A percentile compares a stretch with the other conserved stretches of the same genome.
phyloP scores from a whole-genome alignment of 2,329 filamentous ascomycete genomes.

The Calonectria pseudoturangicola region DNA sequence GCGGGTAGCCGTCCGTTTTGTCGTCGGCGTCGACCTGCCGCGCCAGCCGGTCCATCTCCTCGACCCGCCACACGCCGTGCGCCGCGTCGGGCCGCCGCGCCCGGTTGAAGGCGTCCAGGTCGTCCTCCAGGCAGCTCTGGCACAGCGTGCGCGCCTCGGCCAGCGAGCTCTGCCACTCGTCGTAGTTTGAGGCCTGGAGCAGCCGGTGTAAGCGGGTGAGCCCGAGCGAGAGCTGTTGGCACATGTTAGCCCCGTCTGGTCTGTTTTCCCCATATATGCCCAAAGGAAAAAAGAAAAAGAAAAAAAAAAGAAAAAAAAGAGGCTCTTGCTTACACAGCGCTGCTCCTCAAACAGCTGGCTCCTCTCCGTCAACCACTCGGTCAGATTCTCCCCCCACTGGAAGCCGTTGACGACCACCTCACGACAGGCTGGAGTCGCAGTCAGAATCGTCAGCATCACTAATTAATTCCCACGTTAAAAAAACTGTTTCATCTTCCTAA shows the following conservation, averaged over 20 bases:
- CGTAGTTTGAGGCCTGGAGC: constrained; percentile 41
- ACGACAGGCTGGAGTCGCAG: constrained; percentile 46
- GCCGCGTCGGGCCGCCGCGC: constrained; percentile 20
- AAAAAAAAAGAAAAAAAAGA: not conserved
- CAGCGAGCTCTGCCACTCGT: constrained; percentile 48
- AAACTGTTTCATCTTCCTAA: not conserved
- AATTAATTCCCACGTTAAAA: constrained; percentile 36
- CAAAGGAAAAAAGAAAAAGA: not conserved
- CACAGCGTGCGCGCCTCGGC: constrained; percentile 28
- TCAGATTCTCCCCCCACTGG: constrained; percentile 47
- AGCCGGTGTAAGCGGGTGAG: constrained; percentile 42
- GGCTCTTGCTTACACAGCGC: constrained; percentile 42
- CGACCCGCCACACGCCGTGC: constrained; percentile 38
- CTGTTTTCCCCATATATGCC: not conserved
- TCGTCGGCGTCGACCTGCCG: constrained; percentile 44
- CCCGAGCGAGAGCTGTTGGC: constrained; percentile 44
- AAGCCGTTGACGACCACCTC: constrained; percentile 48
- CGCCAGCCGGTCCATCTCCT: constrained; percentile 47
- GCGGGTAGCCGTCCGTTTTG: constrained; percentile 41
- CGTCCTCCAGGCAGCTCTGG: constrained; percentile 43
- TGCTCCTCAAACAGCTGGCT: constrained; percentile 49
- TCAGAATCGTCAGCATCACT: constrained; percentile 51
- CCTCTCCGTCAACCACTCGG: constrained; percentile 47
- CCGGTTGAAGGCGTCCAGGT: constrained; percentile 45
- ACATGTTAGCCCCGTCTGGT: not conserved